Evolutionary conservation across 768 basidiomycete genomes (phyloP), one percentile per base, ranked within the genome.

Genomic region (Candolleomyces aberdarensis): DNA sequence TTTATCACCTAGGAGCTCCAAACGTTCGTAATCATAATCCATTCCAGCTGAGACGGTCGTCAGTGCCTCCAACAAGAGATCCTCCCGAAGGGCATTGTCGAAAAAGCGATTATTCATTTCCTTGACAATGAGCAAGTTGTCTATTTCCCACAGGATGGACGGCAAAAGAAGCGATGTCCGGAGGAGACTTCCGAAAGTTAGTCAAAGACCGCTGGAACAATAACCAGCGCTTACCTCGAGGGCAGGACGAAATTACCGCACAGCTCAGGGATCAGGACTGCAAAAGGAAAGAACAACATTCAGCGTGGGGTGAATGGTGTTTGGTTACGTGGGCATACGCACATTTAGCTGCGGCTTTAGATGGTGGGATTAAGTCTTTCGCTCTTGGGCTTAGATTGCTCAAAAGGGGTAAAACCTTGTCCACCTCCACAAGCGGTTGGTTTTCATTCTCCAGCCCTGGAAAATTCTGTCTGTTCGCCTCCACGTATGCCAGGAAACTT

Each of bases 201-300:
- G 47, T 14, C 47, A 22, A 66, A 20, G 55, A 57, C 29, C 48
- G 60, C 41, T 36, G 31, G n/a, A 57, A 26, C 26, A 26, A 26
- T 26, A 26, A 26, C 26, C 26, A 39, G 60, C 29, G 61, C 54
- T 52, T 64, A 89, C 92, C 86, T 91, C 26, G 88, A 88, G 40
- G 90, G 85, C 61, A 92, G 76, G 10, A 86, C 87, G 67, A 83
- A 86, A 67, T 84, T 89, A 47, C 80, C 81, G 67, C 87, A 90
- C 15, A 93, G 75, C 70, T 94, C 92, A n/a, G 92, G 92, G 66
- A 94, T 91, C 44, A 94, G 77, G 70, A 89, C 92, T 94, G 68
- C 9, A 58, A 31, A 59, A 20, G 19, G 39, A 43, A 36, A 60
- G 40, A 41, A 44, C 20, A 15, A 49, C 15, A 20, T 15, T 17